These are phyloP conservation scores for Lachnellula hyalina DNA, from an alignment of 2,329 filamentous ascomycete species.

Conservation along the genomic window DNA sequence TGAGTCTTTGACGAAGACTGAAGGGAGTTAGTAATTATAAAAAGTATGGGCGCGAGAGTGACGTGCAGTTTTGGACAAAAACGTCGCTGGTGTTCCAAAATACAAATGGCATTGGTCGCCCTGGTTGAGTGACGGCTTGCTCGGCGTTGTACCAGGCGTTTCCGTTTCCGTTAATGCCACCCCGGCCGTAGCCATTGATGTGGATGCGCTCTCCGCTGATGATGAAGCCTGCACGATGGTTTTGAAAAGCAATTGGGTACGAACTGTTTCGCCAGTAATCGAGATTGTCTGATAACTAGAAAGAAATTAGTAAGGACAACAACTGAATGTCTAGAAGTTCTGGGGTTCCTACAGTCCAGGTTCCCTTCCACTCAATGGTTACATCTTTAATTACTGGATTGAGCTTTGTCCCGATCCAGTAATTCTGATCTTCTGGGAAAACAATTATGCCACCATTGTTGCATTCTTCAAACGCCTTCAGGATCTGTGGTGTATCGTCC, in stretches of 20 bases:
- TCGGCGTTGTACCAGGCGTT: slow-evolving; percentile 50
- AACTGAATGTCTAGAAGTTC: neutral
- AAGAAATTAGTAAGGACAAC: neutral
- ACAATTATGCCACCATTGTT: slow-evolving; percentile 43
- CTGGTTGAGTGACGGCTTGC: slow-evolving; percentile 40
- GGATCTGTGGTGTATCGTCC: slow-evolving; percentile 48
- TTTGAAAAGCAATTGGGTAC: slow-evolving; percentile 49
- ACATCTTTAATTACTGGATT: slow-evolving; percentile 47
- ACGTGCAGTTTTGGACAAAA: slow-evolving; percentile 41
- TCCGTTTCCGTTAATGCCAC: slow-evolving; percentile 50
- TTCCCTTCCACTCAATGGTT: slow-evolving; percentile 46
- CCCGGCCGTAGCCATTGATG: slow-evolving; percentile 47
- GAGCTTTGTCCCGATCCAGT: slow-evolving; percentile 45
- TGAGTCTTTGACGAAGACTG: slow-evolving; percentile 43
- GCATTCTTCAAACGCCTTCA: slow-evolving; percentile 45
- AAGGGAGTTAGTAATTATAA: neutral
- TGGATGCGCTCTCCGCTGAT: slow-evolving; percentile 44
- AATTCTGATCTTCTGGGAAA: slow-evolving; percentile 45
- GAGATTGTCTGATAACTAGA: slow-evolving; percentile 44
- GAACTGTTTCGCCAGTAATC: slow-evolving; percentile 49
- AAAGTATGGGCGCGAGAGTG: neutral
- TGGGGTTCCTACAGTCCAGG: slow-evolving; percentile 39
- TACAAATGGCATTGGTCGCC: slow-evolving; percentile 53
- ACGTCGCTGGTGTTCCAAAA: slow-evolving; percentile 54
- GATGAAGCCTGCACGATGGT: slow-evolving; percentile 49